phyloP scores from a whole-genome alignment of 176 grass and related monocot genomes.

The Avena atlantica region DNA sequence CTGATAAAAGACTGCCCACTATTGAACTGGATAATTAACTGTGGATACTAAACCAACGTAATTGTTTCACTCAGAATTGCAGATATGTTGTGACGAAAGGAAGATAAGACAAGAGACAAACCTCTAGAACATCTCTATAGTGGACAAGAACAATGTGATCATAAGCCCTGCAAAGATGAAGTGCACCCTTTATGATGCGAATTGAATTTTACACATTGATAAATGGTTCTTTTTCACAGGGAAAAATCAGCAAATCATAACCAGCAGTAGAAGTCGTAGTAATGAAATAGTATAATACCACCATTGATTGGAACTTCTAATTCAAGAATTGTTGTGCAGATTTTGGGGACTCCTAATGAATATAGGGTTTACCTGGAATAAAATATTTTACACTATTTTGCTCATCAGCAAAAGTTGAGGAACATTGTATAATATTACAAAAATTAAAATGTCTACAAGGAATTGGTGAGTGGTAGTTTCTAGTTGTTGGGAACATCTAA shows the following conservation, averaged over 20 bases:
- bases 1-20: neutral
- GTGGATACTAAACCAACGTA: neutral
- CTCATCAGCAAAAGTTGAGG: neutral
- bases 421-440: neutral
- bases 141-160: slow-evolving; percentile 96
- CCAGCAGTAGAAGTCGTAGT: neutral
- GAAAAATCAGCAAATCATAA: slow-evolving; percentile 25
- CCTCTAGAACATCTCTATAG: slow-evolving; percentile 82
- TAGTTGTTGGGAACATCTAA: slow-evolving; percentile 27
- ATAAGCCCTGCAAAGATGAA: slow-evolving; percentile 81
- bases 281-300: slow-evolving; percentile 16
- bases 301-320: neutral
- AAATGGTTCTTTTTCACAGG: neutral
- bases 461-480: slow-evolving; percentile 18
- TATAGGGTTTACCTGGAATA: neutral
- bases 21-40: slow-evolving; percentile 20
- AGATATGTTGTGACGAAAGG: slow-evolving; percentile 34
- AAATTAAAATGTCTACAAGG: slow-evolving; percentile 10
- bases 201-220: neutral
- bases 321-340: neutral
- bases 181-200: slow-evolving; percentile 12
- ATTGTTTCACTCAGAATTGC: neutral
- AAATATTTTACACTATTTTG: slow-evolving; percentile 2
- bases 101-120: slow-evolving; percentile 54
- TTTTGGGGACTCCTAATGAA: neutral